Percentiles rank a stretch among this genome's conserved stretches.
These are phyloP conservation scores for Nasturtium officinale DNA, from an alignment of 345 rosid genomes.

Conservation along the genomic window DNA sequence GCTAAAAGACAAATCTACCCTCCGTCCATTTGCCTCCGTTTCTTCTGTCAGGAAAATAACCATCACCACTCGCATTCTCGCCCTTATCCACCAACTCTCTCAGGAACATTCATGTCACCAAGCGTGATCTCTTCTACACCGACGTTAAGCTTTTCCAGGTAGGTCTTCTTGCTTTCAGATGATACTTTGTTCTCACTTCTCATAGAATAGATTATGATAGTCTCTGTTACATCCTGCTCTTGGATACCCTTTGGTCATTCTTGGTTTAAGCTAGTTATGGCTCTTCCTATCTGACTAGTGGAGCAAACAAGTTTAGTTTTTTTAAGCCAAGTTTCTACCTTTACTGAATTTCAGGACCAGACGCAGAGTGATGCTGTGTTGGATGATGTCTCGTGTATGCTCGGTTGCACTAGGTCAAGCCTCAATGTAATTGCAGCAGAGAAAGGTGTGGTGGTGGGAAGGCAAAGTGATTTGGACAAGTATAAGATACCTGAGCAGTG, in stretches of 20 bases:
- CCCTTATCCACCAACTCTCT: constrained; percentile 91
- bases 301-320: neutral
- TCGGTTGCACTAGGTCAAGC: constrained; percentile 87
- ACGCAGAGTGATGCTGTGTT: constrained; percentile 81
- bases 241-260: neutral
- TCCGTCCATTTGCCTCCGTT: constrained; percentile 81
- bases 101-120: constrained; percentile 87
- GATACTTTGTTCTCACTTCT: neutral
- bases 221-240: neutral
- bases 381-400: constrained; percentile 93
- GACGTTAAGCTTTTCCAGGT: constrained; percentile 97
- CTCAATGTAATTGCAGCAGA: constrained; percentile 92
- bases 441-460: constrained; percentile 96
- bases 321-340: constrained; percentile 23
- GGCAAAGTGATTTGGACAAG: constrained; percentile 95
- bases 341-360: constrained; percentile 72
- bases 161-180: constrained; percentile 3
- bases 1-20: constrained; percentile 84
- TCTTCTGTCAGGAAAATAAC: constrained; percentile 89
- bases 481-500: constrained; percentile 90
- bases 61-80: constrained; percentile 78
- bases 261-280: neutral
- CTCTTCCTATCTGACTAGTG: neutral
- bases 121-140: constrained; percentile 97
- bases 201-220: neutral